Evolutionary conservation across 371 early-diverging fungal species (phyloP), one percentile per base, ranked within the genome.

Genomic region (Rhizomucor pusillus): DNA sequence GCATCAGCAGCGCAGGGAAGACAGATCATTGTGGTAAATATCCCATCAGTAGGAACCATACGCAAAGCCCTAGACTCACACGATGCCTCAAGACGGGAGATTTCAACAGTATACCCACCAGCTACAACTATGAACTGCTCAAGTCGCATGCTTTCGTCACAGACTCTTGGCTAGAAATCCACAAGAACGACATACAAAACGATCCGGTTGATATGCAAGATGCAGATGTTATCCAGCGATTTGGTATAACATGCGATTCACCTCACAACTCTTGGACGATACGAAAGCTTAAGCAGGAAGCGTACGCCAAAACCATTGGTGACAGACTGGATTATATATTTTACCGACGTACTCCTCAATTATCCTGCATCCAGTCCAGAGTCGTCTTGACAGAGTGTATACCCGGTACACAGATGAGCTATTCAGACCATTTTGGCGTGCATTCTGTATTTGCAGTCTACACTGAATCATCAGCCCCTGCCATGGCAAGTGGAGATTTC

Each of bases 311-410:
- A 61, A 35, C 69, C 44, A 22, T 66, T 6, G 86, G 86, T 2
- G 77, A 82, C 24, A 69, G 86, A 2, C 50, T 86, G 6, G 86
- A 86, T 45, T 86, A 81, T 34, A 74, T 86, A 10, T 79, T 82
- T 57, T 84, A 77, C 50, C 60, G 67, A 6, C 47, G 54, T 1
- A 72, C 69, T 11, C 60, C 73, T 3, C 57, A 72, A 40, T 47
- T 86, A 16, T 33, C n/a, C 3, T 82, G 84, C 47, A 50, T 55
- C 9, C 39, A 54, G 11, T 75, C 75, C 0, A 34, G 51, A 10
- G 84, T 86, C 1, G 71, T 62, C 1, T 50, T 86, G 51, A 66
- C 70, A 1, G 76, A 77, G 18, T 53, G 50, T 47, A 65, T 81
- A 14, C 77, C 77, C 0, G 57, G 61, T 1, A 65, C 76, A 23